Percentiles rank a stretch among this genome's conserved stretches.
Conservation (phyloP, 192 early-diverging fungal species). For the Chytriomyces sp. region DNA sequence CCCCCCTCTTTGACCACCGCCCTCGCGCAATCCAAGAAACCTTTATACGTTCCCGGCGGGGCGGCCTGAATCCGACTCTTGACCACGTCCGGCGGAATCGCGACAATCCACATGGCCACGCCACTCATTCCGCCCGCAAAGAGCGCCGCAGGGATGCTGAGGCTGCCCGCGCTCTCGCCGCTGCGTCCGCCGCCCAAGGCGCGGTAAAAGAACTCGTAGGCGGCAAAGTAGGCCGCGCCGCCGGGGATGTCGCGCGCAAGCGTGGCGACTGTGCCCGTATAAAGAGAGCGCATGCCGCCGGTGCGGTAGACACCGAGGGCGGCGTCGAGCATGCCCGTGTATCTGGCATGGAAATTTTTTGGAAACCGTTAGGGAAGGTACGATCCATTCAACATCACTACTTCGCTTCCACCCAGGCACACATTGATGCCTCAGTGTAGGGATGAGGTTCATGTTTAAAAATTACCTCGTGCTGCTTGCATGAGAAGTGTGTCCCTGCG, state of each 20-base stretch:
- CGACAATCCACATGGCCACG: slow-evolving; percentile 88
- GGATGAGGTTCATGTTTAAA: too few species aligned
- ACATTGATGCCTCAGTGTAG: too few species aligned
- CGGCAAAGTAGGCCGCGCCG: slow-evolving; percentile 85
- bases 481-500: slow-evolving; percentile 44
- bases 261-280: slow-evolving; percentile 84
- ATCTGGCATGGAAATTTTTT: slow-evolving; percentile 45
- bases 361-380: too few species aligned
- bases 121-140: slow-evolving; percentile 91
- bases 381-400: too few species aligned
- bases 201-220: slow-evolving; percentile 65
- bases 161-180: slow-evolving; percentile 52
- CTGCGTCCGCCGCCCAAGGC: slow-evolving; percentile 63
- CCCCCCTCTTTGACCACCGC: slow-evolving; percentile 69
- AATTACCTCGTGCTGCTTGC: too few species aligned
- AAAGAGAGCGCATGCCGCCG: slow-evolving; percentile 76
- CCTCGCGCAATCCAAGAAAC: slow-evolving; percentile 53
- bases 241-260: slow-evolving; percentile 84
- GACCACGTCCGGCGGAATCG: slow-evolving; percentile 74
- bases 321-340: slow-evolving; percentile 84
- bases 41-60: slow-evolving; percentile 69
- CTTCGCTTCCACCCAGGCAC: too few species aligned
- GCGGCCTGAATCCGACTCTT: slow-evolving; percentile 74
- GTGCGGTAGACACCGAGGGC: slow-evolving; percentile 71
- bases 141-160: slow-evolving; percentile 70